Evolutionary conservation across 352 stramenopile species (phyloP), one percentile per base, ranked within the genome.

Genomic region (Pythium oligandrum): DNA sequence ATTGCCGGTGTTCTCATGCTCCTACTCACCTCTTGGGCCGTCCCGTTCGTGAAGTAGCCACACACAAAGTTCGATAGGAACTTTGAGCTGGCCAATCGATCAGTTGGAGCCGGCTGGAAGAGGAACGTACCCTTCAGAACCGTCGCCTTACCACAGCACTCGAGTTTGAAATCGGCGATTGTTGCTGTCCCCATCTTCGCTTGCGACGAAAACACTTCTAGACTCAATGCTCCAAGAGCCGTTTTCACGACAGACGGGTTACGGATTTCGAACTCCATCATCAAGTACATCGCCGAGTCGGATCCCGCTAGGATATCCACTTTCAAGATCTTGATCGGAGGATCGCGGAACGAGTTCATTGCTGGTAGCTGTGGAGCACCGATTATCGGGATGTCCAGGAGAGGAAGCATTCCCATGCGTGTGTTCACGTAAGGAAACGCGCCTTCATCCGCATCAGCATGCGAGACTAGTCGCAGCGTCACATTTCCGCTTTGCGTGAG

Each of bases 21-120:
- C 10, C 6, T 36, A 49, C 47, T 39, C 73, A 89, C 83, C 74
- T 86, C 48, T 55, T 93, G 83, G 3, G 70, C 51, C 56, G 69
- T 61, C 3, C 76, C 79, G 47, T 80, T 58, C 2, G 82, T 90
- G 48, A 88, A 93, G 63, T 88, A 93, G 2, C 83, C 83, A 30
- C 55, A 83, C 4, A 93, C 83, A 57, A 93, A 93, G 45, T 90
- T 90, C 3, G 83, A 93, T n/a, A 93, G 61, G 51, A 93, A 93
- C 35, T 51, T 71, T 35, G 73, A 59, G 8, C 78, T 66, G 11
- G 53, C 66, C 0, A 44, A 48, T 10, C 70, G 31, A 39, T 86
- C 75, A 2, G 40, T 40, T 6, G 34, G 33, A 0, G 51, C 49
- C 11, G 83, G 83, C 26, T 73, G 55, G n/a, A 88, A 89, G 26